These are phyloP conservation scores for Nissolia schottii DNA, from an alignment of 306 rosid species.

Conservation along the genomic window DNA sequence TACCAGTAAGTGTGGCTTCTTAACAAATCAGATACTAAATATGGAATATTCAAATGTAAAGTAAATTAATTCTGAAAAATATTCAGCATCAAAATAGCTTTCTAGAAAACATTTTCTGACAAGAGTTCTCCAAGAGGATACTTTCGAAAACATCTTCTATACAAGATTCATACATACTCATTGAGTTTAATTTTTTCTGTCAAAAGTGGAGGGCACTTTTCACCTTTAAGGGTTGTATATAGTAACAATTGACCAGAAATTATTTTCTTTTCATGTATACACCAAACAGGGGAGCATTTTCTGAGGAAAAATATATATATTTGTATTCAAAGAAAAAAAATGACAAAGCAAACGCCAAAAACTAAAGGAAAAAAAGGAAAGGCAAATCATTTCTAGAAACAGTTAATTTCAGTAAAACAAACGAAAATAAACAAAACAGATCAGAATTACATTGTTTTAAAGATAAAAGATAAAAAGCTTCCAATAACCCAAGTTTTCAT, in stretches of 20 bases:
- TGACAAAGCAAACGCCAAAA: not conserved
- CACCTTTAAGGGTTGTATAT: not conserved
- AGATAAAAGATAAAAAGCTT: not conserved
- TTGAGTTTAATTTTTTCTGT: not conserved
- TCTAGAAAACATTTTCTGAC: slow-evolving; percentile 2
- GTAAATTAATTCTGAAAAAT: not conserved
- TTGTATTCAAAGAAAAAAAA: not conserved
- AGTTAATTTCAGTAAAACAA: not conserved
- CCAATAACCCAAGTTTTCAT: slow-evolving; percentile 5
- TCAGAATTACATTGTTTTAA: not conserved
- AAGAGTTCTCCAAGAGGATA: not conserved
- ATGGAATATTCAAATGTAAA: not conserved
- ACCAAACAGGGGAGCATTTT: not conserved
- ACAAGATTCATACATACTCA: not conserved
- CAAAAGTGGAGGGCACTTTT: not conserved
- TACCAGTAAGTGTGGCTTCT: not conserved
- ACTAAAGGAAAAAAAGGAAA: not conserved
- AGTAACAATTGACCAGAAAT: not conserved
- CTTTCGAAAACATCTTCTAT: not conserved
- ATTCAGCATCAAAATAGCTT: not conserved
- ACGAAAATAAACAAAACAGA: not conserved
- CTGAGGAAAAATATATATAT: not conserved
- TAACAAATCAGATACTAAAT: not conserved
- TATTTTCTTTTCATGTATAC: not conserved
- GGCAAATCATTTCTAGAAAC: too few relatives aligned